These are phyloP conservation scores for Pleurotus sapidus DNA, from an alignment of 768 basidiomycete genomes.

Conservation along the genomic window DNA sequence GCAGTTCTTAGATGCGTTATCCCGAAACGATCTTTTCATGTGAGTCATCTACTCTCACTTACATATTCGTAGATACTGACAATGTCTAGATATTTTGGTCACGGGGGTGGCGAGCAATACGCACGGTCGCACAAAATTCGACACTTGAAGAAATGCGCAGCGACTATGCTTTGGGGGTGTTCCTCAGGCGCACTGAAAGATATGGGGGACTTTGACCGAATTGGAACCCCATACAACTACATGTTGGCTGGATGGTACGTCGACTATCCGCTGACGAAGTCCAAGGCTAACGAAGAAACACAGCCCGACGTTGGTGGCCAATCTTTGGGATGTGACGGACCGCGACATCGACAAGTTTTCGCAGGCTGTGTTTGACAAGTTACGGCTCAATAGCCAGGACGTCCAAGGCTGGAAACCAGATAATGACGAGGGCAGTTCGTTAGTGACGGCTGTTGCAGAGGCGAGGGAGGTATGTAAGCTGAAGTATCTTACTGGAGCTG, in stretches of 20 bases:
- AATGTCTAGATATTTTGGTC: slow-evolving; percentile 86
- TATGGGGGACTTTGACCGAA: slow-evolving; percentile 92
- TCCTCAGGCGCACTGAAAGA: slow-evolving; percentile 87
- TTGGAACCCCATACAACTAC: slow-evolving; percentile 92
- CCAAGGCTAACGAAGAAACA: neutral
- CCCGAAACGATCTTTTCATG: slow-evolving; percentile 84
- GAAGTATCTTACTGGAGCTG: slow-evolving; percentile 91
- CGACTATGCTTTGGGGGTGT: slow-evolving; percentile 98
- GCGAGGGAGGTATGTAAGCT: slow-evolving; percentile 84
- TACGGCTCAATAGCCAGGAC: slow-evolving; percentile 46
- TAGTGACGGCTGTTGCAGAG: slow-evolving; percentile 76
- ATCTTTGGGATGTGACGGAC: slow-evolving; percentile 98
- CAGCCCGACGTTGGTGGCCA: slow-evolving; percentile 91
- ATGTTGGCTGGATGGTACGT: slow-evolving; percentile 97
- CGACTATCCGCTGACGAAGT: neutral
- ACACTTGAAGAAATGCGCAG: slow-evolving; percentile 80
- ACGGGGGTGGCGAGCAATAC: slow-evolving; percentile 95
- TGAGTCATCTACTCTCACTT: slow-evolving; percentile 36
- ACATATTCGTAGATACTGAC: neutral
- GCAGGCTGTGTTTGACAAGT: slow-evolving; percentile 73
- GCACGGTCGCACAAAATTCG: slow-evolving; percentile 84
- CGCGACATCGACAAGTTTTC: slow-evolving; percentile 95
- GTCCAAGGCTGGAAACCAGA: slow-evolving; percentile 18
- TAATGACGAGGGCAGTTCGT: slow-evolving; percentile 31
- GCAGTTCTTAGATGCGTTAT: slow-evolving; percentile 73